Percentiles rank a stretch among this genome's conserved stretches.
phyloP scores from a whole-genome alignment of 140 eudicot species.

The Bidens hawaiensis region DNA sequence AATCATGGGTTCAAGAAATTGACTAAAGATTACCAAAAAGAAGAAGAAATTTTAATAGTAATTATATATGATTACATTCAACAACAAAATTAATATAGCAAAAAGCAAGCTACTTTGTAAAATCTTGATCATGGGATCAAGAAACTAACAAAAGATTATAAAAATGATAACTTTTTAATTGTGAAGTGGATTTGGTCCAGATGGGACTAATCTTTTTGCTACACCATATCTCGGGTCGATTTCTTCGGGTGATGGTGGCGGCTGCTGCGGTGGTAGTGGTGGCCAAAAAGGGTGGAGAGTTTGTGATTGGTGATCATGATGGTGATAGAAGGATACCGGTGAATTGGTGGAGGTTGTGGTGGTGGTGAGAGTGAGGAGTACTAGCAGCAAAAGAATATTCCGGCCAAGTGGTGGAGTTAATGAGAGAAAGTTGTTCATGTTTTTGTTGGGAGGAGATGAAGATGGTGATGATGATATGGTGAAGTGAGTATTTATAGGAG shows the following conservation, averaged over 20 bases:
- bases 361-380: constrained; percentile 11
- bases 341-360: constrained; percentile 19
- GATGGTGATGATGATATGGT: not conserved
- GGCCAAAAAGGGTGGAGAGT: constrained; percentile 2
- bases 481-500: not conserved
- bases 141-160: constrained; percentile 14
- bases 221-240: constrained; percentile 86
- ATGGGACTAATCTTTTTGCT: constrained; percentile 68
- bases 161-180: not conserved
- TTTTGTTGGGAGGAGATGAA: not conserved
- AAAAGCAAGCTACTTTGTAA: not conserved
- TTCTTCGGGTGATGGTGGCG: constrained; percentile 30
- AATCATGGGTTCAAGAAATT: too few species aligned
- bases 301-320: constrained; percentile 19
- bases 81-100: not conserved
- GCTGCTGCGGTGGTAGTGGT: constrained; percentile 22
- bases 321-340: constrained; percentile 15
- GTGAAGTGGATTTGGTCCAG: constrained; percentile 82
- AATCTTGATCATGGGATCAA: constrained; percentile 10
- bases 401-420: not conserved
- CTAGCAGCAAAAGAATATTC: not conserved
- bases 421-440: not conserved
- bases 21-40: too few species aligned
- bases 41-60: too few species aligned
- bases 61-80: not conserved